Evolutionary conservation across 2,329 filamentous ascomycete genomes (phyloP), one percentile per base, ranked within the genome.

Genomic region (Endoconidiophora polonica): DNA sequence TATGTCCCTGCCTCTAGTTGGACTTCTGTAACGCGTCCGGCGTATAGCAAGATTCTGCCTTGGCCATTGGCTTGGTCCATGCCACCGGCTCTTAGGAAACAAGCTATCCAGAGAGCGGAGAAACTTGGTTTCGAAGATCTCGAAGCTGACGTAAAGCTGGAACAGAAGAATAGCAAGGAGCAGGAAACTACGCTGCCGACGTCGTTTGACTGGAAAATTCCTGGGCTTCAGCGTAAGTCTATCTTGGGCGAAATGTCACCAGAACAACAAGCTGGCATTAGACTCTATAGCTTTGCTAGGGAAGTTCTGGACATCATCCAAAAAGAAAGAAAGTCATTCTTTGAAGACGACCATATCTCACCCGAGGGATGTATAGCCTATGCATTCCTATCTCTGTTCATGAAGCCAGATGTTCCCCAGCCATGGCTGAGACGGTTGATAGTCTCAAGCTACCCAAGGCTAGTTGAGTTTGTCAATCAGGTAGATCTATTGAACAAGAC

Each of bases 1-100:
- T 96, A 93, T 63, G 83, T 91, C 55, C 91, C 87, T 29, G 85
- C 82, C 52, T 78, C 86, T 55, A 95, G 96, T 68, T 98, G 91
- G 74, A 72, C 79, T 50, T 69, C 73, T 41, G 68, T 74, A 45
- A 94, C 87, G 3, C 79, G 86, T 14, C 84, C 86, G 2, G 81
- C 86, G 37, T 94, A 87, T 66, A 86, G 81, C 56, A 68, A 70
- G 4, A 74, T 95, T 51, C 76, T 96, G 38, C 77, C 83, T 39
- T 94, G 91, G 71, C 87, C 91, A 16, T 73, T 87, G 55, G 88
- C 88, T 58, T 98, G 91, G 76, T 83, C 83, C 40, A 71, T 93
- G 4, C 88, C 88, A 2, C 79, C 83, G 0, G 70, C 76, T 50
- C 70, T 86, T 49, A 83, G 87, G 46, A 70, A 78, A 9, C 71